Evolutionary conservation across 306 rosid genomes (phyloP).

Genomic region (Castanea sativa): DNA sequence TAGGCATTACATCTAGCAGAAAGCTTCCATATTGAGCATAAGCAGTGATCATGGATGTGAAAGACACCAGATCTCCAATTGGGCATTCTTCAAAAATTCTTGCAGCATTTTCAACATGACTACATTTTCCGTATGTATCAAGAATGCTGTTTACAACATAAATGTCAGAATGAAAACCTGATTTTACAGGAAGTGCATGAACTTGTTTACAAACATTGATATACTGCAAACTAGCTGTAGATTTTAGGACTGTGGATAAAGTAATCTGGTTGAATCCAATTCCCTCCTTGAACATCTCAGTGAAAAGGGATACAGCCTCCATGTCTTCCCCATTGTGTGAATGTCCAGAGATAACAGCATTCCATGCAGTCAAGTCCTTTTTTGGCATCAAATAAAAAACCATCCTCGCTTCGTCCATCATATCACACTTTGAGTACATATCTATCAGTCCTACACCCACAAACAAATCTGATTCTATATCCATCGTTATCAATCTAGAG

Average conservation of each 20-base stretch:
- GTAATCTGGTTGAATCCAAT: conserved; percentile 73
- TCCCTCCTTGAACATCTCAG: conserved; percentile 47
- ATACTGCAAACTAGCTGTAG: conserved; percentile 61
- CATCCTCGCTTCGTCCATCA: conserved; percentile 64
- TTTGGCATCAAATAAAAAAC: conserved; percentile 52
- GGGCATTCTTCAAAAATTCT: conserved; percentile 61
- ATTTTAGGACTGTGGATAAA: conserved; percentile 71
- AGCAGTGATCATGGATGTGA: conserved; percentile 87
- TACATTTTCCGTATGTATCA: conserved; percentile 74
- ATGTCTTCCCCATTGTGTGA: conserved; percentile 61
- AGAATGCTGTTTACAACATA: conserved; percentile 84
- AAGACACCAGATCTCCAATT: conserved; percentile 80
- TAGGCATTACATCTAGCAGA: conserved; percentile 90
- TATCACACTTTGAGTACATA: conserved; percentile 77
- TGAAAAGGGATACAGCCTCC: conserved; percentile 57
- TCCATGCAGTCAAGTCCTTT: conserved; percentile 63
- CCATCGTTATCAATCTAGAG: conserved; percentile 62
- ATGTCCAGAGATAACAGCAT: conserved; percentile 76
- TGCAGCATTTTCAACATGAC: conserved; percentile 50
- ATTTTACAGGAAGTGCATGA: conserved; percentile 64
- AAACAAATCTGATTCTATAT: conserved; percentile 53
- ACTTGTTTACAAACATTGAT: conserved; percentile 53
- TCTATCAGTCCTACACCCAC: conserved; percentile 71
- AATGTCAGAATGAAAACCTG: conserved; percentile 63
- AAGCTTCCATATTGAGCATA: conserved; percentile 81